Conservation (phyloP, 805 yeast genomes). For the Candida maris region DNA sequence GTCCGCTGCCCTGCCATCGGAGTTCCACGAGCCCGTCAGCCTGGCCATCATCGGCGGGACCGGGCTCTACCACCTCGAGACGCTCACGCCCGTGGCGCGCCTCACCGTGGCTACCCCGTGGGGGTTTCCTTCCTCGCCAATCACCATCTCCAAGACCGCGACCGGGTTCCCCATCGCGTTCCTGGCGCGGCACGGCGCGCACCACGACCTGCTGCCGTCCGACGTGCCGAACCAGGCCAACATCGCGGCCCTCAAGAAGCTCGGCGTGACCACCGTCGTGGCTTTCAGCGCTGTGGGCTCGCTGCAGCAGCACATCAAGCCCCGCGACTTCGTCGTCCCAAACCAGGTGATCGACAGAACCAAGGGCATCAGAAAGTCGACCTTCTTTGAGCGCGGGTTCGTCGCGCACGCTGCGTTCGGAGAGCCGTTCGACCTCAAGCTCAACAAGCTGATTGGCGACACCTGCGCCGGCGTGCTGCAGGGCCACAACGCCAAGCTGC, state of each 20-base stretch:
- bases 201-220: slow-evolving; percentile 85
- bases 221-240: slow-evolving; percentile 93
- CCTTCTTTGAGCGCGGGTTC: slow-evolving; percentile 87
- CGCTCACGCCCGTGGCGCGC: slow-evolving; percentile 80
- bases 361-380: slow-evolving; percentile 86
- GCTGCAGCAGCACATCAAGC: slow-evolving; percentile 79
- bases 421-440: slow-evolving; percentile 83
- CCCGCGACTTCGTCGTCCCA: slow-evolving; percentile 96
- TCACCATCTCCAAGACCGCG: slow-evolving; percentile 79
- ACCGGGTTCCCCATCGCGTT: slow-evolving; percentile 86
- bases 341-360: slow-evolving; percentile 96
- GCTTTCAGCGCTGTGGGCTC: slow-evolving; percentile 98
- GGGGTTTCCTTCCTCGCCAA: slow-evolving; percentile 95
- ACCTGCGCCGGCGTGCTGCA: slow-evolving; percentile 50
- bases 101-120: slow-evolving; percentile 87
- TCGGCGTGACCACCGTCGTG: slow-evolving; percentile 83
- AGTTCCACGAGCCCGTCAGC: slow-evolving; percentile 61
- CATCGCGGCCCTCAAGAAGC: slow-evolving; percentile 86
- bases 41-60: slow-evolving; percentile 97
- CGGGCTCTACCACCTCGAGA: slow-evolving; percentile 86
- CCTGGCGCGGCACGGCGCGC: slow-evolving; percentile 88
- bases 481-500: slow-evolving; percentile 56
- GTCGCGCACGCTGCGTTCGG: slow-evolving; percentile 98
- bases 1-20: slow-evolving; percentile 17
- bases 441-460: slow-evolving; percentile 63